These are phyloP conservation scores for Gracilariopsis chorda DNA, from an alignment of 23 red algal genomes.

Conservation along the genomic window DNA sequence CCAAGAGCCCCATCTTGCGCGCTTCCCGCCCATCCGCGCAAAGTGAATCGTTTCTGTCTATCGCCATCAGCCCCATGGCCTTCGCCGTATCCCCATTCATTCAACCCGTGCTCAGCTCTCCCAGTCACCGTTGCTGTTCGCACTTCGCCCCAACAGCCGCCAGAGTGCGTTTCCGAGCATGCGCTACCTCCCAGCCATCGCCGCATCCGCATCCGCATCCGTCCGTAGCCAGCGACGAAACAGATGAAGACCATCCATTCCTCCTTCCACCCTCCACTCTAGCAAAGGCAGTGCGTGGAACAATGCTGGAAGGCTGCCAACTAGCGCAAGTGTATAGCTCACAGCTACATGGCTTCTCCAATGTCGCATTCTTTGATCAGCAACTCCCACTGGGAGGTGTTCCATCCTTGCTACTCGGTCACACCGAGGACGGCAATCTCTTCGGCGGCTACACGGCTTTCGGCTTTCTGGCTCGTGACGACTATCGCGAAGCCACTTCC, in stretches of 20 bases:
- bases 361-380: constrained; percentile 41
- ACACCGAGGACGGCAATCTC: not conserved
- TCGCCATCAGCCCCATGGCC: not conserved
- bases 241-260: not conserved
- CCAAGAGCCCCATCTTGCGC: too few species aligned
- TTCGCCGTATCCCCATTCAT: not conserved
- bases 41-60: too few species aligned
- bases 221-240: too few species aligned
- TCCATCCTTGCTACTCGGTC: constrained; percentile 47
- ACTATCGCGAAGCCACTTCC: constrained; percentile 59
- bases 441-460: constrained; percentile 58
- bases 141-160: not conserved
- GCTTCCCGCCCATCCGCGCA: too few species aligned
- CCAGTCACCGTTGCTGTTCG: not conserved
- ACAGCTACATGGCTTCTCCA: constrained; percentile 25
- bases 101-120: not conserved
- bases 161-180: not conserved
- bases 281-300: not conserved
- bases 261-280: not conserved
- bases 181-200: not conserved
- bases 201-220: not conserved
- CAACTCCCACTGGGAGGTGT: constrained; percentile 37
- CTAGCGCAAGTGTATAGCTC: constrained; percentile 7
- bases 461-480: constrained; percentile 55
- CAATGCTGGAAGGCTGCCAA: constrained; percentile 11